Evolutionary conservation across 192 early-diverging fungal species (phyloP), one percentile per base, ranked within the genome.

Genomic region (Dispira simplex): DNA sequence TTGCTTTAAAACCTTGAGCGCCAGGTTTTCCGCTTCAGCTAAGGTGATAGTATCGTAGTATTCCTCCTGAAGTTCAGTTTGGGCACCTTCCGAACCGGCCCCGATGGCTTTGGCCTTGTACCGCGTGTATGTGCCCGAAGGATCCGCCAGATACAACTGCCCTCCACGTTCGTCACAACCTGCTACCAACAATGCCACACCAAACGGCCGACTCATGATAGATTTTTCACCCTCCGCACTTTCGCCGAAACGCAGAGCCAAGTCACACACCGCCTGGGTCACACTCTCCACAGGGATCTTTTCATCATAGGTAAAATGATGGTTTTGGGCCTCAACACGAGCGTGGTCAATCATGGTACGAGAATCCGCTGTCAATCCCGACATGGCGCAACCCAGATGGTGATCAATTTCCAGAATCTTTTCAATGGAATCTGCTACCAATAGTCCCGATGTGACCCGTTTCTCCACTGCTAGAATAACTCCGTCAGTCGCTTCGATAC

Each of bases 31-130:
- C 9, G 95, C 97, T 65, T 98, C 92, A 13, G 78, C 75, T 68
- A 98, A 70, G 2, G 86, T 88, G 58, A 98, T 75, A 18, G 65
- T 68, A 72, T 89, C 83, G 70, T 97, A 91, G 68, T 92, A 99
- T 70, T 96, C 87, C 75, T 95, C 92, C 72, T 99, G 91, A 60
- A 99, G 77, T 73, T 95, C 95, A 3, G 93, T 91, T 70, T 98
- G 93, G 43, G 97, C 97, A 32, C 97, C 97, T 72, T 99, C 97
- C 5, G 93, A 95, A 52, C 97, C 97, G 27, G 93, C 95, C 43
- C 97, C 97, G 68, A 99, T 99, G 9, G 97, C 97, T 77, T 99
- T 99, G 23, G 95, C 95, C 67, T 97, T 84, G 72, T 90, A 98
- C 59, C 82, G 80, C 72, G 87, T 90, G 65, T 93, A 95, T 8